These are phyloP conservation scores for Microthlaspi erraticum DNA, from an alignment of 345 rosid genomes.

Conservation along the genomic window DNA sequence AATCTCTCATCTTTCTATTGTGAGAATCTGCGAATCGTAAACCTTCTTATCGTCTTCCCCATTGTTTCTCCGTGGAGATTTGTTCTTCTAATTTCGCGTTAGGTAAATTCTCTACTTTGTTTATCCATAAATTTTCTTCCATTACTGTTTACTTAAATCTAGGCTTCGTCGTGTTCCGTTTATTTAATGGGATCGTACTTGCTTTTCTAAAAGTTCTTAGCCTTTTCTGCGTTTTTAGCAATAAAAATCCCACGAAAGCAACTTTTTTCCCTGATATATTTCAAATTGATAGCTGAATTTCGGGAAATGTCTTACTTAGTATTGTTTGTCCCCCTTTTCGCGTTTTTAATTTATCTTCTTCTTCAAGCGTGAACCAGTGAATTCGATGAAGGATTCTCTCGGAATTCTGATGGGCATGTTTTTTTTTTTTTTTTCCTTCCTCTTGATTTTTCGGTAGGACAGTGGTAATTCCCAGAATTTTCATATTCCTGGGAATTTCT, in stretches of 20 bases:
- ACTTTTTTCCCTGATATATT: conserved; percentile 18
- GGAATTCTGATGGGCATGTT: neutral
- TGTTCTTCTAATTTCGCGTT: conserved; percentile 20
- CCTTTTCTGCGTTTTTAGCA: conserved; percentile 40
- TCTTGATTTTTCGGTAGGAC: conserved; percentile 3
- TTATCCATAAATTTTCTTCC: neutral
- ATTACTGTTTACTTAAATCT: neutral
- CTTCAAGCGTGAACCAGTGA: conserved; percentile 16
- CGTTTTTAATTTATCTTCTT: conserved; percentile 12
- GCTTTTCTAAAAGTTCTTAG: conserved; percentile 27
- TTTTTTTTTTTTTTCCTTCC: neutral
- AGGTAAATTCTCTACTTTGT: conserved; percentile 28
- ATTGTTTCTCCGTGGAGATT: conserved; percentile 11
- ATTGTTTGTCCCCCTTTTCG: neutral
- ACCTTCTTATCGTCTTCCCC: conserved; percentile 37
- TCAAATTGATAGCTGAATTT: conserved; percentile 1
- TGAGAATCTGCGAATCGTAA: conserved; percentile 33
- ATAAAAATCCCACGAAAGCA: neutral
- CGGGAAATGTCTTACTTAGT: neutral
- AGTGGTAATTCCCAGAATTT: conserved; percentile 1
- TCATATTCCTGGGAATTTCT: conserved; percentile 16
- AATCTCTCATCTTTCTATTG: conserved; percentile 19
- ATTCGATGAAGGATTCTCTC: neutral
- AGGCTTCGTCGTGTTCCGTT: neutral
- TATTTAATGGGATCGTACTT: conserved; percentile 20